These are phyloP conservation scores for Trichoderma sp. DNA, from an alignment of 2,329 filamentous ascomycete species.

Conservation along the genomic window DNA sequence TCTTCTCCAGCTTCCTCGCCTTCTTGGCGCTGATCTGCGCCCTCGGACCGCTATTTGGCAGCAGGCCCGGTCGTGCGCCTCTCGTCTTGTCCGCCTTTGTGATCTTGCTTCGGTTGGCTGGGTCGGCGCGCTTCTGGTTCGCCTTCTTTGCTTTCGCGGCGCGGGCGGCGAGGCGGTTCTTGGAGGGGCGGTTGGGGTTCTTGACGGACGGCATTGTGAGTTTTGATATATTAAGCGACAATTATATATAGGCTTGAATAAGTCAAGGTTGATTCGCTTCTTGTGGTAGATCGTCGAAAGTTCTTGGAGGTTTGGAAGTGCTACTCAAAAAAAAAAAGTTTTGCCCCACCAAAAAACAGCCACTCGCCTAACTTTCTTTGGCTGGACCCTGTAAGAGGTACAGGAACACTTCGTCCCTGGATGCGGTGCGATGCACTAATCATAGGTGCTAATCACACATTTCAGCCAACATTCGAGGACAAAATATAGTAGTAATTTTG, in stretches of 20 bases:
- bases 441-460: neutral
- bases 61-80: constrained; percentile 54
- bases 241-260: neutral
- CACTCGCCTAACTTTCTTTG: constrained; percentile 9
- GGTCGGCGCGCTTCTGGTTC: constrained; percentile 45
- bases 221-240: neutral
- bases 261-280: neutral
- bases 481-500: neutral
- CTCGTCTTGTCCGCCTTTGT: constrained; percentile 47
- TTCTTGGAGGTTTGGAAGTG: neutral
- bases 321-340: constrained; percentile 11
- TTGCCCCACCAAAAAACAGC: constrained; percentile 3
- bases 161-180: constrained; percentile 53
- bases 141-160: constrained; percentile 48
- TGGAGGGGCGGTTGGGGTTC: constrained; percentile 59
- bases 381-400: constrained; percentile 11
- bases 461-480: neutral
- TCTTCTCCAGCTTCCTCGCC: constrained; percentile 57
- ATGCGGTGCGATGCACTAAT: neutral
- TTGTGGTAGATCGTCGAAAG: neutral
- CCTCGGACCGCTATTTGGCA: constrained; percentile 58
- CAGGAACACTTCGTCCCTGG: neutral
- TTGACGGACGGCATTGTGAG: constrained; percentile 55
- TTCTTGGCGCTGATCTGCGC: constrained; percentile 56
- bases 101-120: constrained; percentile 43